Evolutionary conservation across 2,329 filamentous ascomycete species (phyloP).

Genomic region (Cladobotryum protrusum): DNA sequence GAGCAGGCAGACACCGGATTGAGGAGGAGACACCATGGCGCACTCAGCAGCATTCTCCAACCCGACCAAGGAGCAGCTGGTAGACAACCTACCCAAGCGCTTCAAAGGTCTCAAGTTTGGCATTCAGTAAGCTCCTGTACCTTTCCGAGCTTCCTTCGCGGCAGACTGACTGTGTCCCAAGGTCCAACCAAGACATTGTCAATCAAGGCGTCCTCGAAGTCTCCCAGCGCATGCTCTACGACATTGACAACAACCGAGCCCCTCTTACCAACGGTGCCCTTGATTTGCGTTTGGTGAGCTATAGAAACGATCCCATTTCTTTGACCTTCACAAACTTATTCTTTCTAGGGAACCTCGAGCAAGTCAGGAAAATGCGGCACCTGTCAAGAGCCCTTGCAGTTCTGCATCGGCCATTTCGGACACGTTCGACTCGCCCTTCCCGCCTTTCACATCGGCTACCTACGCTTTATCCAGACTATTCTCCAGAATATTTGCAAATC

Average conservation of each 20-base stretch:
- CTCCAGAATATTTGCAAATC: slow-evolving; percentile 94
- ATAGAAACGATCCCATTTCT: no score
- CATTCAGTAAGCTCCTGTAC: slow-evolving; percentile 58
- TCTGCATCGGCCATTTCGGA: slow-evolving; percentile 93
- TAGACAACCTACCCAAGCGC: slow-evolving; percentile 81
- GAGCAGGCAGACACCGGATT: slow-evolving; percentile 1
- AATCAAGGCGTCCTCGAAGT: slow-evolving; percentile 93
- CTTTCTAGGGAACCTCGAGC: slow-evolving; percentile 66
- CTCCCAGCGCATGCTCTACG: slow-evolving; percentile 89
- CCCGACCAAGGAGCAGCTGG: slow-evolving; percentile 71
- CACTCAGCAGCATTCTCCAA: slow-evolving; percentile 9
- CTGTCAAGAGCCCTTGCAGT: slow-evolving; percentile 72
- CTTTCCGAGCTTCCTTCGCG: neutral
- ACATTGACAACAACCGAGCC: slow-evolving; percentile 71
- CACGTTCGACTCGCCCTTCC: slow-evolving; percentile 86
- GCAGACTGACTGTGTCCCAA: slow-evolving; percentile 27
- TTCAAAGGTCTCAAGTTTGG: slow-evolving; percentile 94
- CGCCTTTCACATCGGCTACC: slow-evolving; percentile 91
- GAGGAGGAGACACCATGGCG: slow-evolving; percentile 9
- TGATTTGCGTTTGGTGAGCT: slow-evolving; percentile 65
- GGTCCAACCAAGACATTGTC: slow-evolving; percentile 88
- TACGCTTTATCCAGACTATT: slow-evolving; percentile 87
- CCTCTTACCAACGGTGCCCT: slow-evolving; percentile 79
- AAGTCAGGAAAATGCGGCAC: slow-evolving; percentile 76
- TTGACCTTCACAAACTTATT: neutral